Conservation (phyloP, 805 yeast species). For the Yarrowia divulgata region DNA sequence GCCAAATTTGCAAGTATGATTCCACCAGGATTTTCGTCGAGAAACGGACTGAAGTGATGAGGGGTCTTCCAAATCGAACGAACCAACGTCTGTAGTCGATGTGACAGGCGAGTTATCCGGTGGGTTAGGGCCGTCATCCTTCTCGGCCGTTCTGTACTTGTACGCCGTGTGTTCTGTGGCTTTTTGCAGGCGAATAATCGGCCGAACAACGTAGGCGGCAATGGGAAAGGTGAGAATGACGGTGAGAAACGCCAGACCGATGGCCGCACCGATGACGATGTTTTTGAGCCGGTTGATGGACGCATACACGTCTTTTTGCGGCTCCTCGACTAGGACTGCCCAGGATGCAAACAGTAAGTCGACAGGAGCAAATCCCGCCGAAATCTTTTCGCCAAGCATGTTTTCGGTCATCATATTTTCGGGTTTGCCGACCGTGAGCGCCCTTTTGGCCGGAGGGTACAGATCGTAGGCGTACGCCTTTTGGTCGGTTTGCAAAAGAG, state of each 20-base stretch:
- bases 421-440: constrained; percentile 47
- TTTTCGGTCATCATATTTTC: constrained; percentile 41
- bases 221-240: constrained; percentile 79
- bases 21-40: neutral
- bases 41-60: neutral
- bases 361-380: constrained; percentile 64
- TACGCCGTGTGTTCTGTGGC: constrained; percentile 73
- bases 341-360: constrained; percentile 59
- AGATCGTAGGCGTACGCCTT: constrained; percentile 43
- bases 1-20: neutral
- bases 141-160: constrained; percentile 47
- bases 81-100: neutral
- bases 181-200: constrained; percentile 76
- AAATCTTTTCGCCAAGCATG: constrained; percentile 54
- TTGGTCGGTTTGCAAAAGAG: constrained; percentile 44
- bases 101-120: constrained; percentile 9
- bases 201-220: constrained; percentile 84
- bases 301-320: constrained; percentile 61
- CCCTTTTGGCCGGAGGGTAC: constrained; percentile 49
- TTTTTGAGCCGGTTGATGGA: constrained; percentile 69
- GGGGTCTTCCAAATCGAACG: constrained; percentile 5
- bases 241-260: constrained; percentile 78
- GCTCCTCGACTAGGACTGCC: constrained; percentile 79
- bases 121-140: constrained; percentile 3
- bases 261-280: constrained; percentile 77